A percentile compares a stretch with the other conserved stretches of the same genome.
Evolutionary conservation across 2,329 filamentous ascomycete genomes (phyloP).

Genomic region (Stachybotrys echinatus): DNA sequence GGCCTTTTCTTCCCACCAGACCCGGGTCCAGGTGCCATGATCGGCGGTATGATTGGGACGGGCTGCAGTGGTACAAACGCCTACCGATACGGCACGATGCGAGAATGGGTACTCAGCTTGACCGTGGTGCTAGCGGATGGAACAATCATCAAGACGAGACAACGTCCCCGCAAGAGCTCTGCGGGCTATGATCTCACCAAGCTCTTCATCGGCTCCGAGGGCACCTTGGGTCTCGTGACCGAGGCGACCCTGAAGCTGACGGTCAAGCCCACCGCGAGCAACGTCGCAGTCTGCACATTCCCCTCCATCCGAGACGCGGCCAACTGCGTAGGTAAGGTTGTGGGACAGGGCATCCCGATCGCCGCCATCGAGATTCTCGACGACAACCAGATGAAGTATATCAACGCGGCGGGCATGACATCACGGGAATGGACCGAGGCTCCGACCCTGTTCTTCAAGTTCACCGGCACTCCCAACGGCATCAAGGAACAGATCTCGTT

Average conservation of each 20-base stretch:
- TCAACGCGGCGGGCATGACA: constrained; percentile 63
- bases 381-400: constrained; percentile 77
- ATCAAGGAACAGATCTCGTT: constrained; percentile 75
- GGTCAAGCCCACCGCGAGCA: constrained; percentile 71
- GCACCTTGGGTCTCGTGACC: constrained; percentile 84
- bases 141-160: constrained; percentile 82
- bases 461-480: constrained; percentile 61
- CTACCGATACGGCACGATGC: constrained; percentile 91
- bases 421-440: constrained; percentile 63
- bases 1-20: constrained; percentile 90
- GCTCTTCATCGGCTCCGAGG: constrained; percentile 86
- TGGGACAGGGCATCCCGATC: constrained; percentile 74
- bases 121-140: constrained; percentile 89
- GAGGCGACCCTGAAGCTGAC: constrained; percentile 87
- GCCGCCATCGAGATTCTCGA: constrained; percentile 92
- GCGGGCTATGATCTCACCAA: constrained; percentile 90
- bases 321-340: constrained; percentile 73
- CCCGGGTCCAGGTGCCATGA: constrained; percentile 86
- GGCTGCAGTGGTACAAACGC: constrained; percentile 76
- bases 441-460: constrained; percentile 82
- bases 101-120: constrained; percentile 83
- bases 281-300: constrained; percentile 68
- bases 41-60: constrained; percentile 82
- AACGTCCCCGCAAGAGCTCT: constrained; percentile 81
- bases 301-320: constrained; percentile 63